Conservation (phyloP, 192 early-diverging fungal species). For the Coemansia sp. region DNA sequence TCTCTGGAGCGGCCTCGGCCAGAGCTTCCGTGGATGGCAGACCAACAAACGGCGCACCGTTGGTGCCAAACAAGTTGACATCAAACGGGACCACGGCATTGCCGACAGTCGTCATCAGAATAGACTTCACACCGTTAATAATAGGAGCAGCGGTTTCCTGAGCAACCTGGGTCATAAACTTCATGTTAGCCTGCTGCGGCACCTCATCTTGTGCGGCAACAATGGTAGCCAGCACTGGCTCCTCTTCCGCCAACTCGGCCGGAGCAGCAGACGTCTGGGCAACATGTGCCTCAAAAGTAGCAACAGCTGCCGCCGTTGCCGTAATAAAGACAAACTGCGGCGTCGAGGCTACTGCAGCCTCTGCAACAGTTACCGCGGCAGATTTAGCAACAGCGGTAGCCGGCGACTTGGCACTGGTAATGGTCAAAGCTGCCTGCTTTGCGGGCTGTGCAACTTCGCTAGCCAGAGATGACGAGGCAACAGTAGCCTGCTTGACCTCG, state of each 20-base stretch:
- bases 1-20: neutral
- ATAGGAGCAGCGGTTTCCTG: neutral
- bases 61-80: slow-evolving; percentile 35
- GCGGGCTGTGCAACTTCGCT: neutral
- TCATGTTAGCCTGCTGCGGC: slow-evolving; percentile 8
- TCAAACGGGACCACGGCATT: slow-evolving; percentile 43
- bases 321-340: neutral
- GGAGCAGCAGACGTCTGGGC: neutral
- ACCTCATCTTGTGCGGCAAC: slow-evolving; percentile 29
- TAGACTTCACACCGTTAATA: slow-evolving; percentile 3
- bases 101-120: slow-evolving; percentile 46
- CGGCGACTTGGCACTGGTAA: neutral
- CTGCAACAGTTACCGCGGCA: neutral
- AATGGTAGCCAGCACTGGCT: slow-evolving; percentile 18
- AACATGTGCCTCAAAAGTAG: slow-evolving; percentile 3
- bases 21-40: neutral
- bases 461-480: neutral
- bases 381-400: neutral
- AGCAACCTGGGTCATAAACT: neutral
- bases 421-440: neutral
- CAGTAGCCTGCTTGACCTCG: neutral
- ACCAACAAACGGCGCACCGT: slow-evolving; percentile 8
- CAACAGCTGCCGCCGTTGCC: slow-evolving; percentile 3
- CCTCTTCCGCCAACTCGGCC: neutral
- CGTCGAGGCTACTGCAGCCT: neutral